A percentile compares a stretch with the other conserved stretches of the same genome.
Evolutionary conservation across 345 rosid species (phyloP).

Genomic region (Eucalyptus coolabah): DNA sequence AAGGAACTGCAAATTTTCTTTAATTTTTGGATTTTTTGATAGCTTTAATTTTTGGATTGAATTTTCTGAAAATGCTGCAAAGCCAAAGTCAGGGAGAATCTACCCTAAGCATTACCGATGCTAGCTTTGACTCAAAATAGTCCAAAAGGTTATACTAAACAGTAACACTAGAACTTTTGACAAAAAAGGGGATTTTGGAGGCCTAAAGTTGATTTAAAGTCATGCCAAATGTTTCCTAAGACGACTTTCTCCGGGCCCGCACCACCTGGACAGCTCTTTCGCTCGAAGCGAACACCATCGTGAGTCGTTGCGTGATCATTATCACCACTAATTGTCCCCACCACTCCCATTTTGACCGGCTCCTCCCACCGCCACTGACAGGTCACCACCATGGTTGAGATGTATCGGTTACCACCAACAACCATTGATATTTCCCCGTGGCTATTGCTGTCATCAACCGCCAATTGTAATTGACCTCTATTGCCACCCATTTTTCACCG

Average conservation of each 20-base stretch:
- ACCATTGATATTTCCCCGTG: background rate
- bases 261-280: background rate
- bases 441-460: background rate
- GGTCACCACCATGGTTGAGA: background rate
- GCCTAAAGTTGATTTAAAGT: background rate
- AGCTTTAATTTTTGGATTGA: background rate
- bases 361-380: background rate
- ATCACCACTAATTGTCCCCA: background rate
- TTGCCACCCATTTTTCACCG: background rate
- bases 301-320: background rate
- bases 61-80: background rate
- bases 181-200: background rate
- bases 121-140: background rate
- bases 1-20: background rate
- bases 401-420: background rate
- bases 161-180: no score
- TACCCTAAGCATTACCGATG: no score
- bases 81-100: background rate
- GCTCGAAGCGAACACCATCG: background rate
- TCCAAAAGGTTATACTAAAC: background rate
- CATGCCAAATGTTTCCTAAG: background rate
- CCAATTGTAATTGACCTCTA: background rate
- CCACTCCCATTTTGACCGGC: background rate
- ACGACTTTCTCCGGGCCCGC: background rate
- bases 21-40: background rate